A percentile compares a stretch with the other conserved stretches of the same genome.
phyloP scores from a whole-genome alignment of 805 yeast species.

The Sugiyamaella chiloensis region DNA sequence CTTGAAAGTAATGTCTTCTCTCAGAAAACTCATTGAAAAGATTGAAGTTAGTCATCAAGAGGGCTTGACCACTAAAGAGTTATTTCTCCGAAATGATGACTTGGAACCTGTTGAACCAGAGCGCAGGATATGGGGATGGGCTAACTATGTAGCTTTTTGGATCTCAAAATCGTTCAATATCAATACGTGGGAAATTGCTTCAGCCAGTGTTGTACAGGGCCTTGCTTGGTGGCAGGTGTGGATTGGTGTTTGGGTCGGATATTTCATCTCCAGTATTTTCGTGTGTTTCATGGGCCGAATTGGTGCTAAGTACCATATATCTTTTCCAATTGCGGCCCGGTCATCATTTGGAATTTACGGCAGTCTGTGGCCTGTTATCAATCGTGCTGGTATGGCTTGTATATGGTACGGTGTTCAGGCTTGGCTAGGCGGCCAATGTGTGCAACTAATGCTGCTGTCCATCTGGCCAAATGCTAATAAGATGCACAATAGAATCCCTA shows the following conservation, averaged over 20 bases:
- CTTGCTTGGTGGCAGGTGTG: slow-evolving; percentile 90
- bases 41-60: slow-evolving; percentile 32
- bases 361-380: slow-evolving; percentile 81
- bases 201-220: slow-evolving; percentile 75
- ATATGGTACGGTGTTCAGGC: slow-evolving; percentile 89
- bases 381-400: slow-evolving; percentile 82
- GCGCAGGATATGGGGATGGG: slow-evolving; percentile 85
- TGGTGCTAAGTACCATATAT: slow-evolving; percentile 75
- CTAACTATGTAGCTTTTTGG: slow-evolving; percentile 78
- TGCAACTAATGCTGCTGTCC: slow-evolving; percentile 69
- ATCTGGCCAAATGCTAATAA: slow-evolving; percentile 52
- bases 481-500: slow-evolving; percentile 48
- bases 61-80: slow-evolving; percentile 52
- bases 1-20: neutral
- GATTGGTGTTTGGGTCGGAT: slow-evolving; percentile 90
- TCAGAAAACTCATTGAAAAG: slow-evolving; percentile 3
- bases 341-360: slow-evolving; percentile 86
- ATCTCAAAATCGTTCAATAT: slow-evolving; percentile 85
- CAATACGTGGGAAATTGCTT: slow-evolving; percentile 88
- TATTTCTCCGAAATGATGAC: slow-evolving; percentile 71
- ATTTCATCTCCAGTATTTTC: slow-evolving; percentile 63
- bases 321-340: slow-evolving; percentile 80
- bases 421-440: slow-evolving; percentile 81
- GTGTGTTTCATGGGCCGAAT: slow-evolving; percentile 70
- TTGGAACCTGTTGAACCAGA: slow-evolving; percentile 71